A percentile compares a stretch with the other conserved stretches of the same genome.
Conservation (phyloP, 1,284 basidiomycete species). For the Crocinoboletus sp. region DNA sequence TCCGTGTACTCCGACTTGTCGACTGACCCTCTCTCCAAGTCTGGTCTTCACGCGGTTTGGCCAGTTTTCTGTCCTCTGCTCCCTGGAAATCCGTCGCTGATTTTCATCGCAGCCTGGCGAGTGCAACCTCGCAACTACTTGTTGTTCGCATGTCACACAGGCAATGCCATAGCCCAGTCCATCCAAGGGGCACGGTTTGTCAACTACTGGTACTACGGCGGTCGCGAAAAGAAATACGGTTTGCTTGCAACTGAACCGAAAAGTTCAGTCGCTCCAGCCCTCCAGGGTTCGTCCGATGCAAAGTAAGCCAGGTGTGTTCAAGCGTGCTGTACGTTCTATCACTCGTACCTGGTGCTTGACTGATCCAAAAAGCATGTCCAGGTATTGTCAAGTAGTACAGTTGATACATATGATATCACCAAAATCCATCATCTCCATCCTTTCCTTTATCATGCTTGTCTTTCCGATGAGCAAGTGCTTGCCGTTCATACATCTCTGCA, state of each 20-base stretch:
- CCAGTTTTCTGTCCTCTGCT: constrained; percentile 26
- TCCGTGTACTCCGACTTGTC: not conserved
- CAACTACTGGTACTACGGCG: constrained; percentile 86
- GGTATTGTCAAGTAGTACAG: constrained; percentile 14
- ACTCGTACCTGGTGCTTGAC: not conserved
- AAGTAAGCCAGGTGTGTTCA: constrained; percentile 22
- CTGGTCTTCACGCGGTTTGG: constrained; percentile 96
- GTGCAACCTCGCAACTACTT: constrained; percentile 95
- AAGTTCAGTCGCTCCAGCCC: constrained; percentile 48
- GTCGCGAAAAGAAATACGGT: constrained; percentile 61
- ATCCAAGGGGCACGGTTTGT: constrained; percentile 82
- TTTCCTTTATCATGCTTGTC: constrained; percentile 67
- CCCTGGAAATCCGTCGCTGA: not conserved
- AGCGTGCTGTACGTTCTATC: constrained; percentile 2
- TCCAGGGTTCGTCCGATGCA: constrained; percentile 39
- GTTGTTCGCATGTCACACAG: constrained; percentile 88
- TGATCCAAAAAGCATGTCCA: constrained; percentile 6
- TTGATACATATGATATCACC: constrained; percentile 46
- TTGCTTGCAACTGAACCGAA: constrained; percentile 33
- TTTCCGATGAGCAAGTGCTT: constrained; percentile 72
- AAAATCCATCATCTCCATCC: constrained; percentile 83
- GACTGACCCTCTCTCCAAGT: constrained; percentile 39
- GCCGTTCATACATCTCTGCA: constrained; percentile 92
- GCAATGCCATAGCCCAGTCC: constrained; percentile 84
- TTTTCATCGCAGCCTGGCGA: constrained; percentile 67